Evolutionary conservation across 805 yeast genomes (phyloP).

Genomic region (Spathaspora sp.): DNA sequence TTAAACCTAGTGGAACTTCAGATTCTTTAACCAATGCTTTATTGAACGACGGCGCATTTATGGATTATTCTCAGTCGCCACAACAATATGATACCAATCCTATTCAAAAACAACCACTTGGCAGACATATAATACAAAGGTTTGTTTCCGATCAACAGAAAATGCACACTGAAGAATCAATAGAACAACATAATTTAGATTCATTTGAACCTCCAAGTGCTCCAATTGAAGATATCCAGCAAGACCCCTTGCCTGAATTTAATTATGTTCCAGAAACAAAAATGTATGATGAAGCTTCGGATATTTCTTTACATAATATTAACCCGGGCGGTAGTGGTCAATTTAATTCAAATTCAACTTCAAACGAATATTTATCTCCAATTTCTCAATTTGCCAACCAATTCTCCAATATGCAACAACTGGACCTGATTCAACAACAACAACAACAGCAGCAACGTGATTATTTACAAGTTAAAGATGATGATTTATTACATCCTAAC

Average conservation of each 20-base stretch:
- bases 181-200: neutral
- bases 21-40: neutral
- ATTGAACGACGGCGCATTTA: conserved; percentile 1
- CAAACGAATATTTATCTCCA: conserved; percentile 12
- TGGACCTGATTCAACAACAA: neutral
- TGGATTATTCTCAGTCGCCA: conserved; percentile 7
- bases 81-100: neutral
- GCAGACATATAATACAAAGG: neutral
- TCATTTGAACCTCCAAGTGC: neutral
- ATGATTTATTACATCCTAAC: conserved; percentile 14
- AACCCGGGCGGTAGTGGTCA: neutral
- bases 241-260: neutral
- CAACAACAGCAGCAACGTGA: conserved; percentile 2
- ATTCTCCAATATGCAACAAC: neutral
- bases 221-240: neutral
- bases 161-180: conserved; percentile 1
- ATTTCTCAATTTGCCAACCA: conserved; percentile 1
- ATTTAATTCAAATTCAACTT: conserved; percentile 9
- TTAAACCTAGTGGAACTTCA: neutral
- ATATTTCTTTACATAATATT: conserved; percentile 1
- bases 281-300: conserved; percentile 1
- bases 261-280: neutral
- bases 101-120: neutral
- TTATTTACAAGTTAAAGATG: conserved; percentile 3
- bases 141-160: conserved; percentile 1